Conservation (phyloP, 2,329 filamentous ascomycete genomes). For the Nakataea oryzae region DNA sequence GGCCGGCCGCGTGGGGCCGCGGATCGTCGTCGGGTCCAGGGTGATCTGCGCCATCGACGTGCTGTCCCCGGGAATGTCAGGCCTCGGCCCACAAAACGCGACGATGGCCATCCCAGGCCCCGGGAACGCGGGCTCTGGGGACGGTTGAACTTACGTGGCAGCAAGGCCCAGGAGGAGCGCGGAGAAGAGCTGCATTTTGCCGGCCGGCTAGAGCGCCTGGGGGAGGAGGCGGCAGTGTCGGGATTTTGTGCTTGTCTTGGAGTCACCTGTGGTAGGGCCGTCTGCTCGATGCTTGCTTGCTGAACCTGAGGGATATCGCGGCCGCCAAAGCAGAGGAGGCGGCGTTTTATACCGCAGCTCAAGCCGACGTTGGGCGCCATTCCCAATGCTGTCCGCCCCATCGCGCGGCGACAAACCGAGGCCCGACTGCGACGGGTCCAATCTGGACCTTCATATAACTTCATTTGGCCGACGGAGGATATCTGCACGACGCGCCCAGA, state of each 20-base stretch:
- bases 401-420: background rate
- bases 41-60: slow-evolving; percentile 1
- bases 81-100: too few relatives aligned
- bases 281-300: background rate
- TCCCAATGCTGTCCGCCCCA: background rate
- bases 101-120: too few relatives aligned
- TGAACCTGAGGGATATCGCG: background rate
- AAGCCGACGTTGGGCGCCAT: background rate
- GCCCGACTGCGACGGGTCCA: background rate
- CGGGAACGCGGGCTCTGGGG: too few relatives aligned
- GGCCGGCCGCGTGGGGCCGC: background rate
- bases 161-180: background rate
- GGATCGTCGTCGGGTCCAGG: slow-evolving; percentile 3
- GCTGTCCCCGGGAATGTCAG: too few relatives aligned
- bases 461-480: background rate
- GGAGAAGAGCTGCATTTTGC: background rate
- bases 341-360: background rate
- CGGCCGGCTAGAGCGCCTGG: background rate
- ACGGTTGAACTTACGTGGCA: background rate
- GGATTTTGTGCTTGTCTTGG: too few relatives aligned
- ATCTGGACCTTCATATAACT: background rate
- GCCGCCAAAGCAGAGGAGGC: background rate
- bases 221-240: too few relatives aligned
- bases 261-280: background rate
- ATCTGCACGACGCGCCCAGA: background rate